Percentiles rank a stretch among this genome's conserved stretches.
Evolutionary conservation across 495 filamentous ascomycete species (phyloP).

Genomic region (Staphylotrichum longicolle): DNA sequence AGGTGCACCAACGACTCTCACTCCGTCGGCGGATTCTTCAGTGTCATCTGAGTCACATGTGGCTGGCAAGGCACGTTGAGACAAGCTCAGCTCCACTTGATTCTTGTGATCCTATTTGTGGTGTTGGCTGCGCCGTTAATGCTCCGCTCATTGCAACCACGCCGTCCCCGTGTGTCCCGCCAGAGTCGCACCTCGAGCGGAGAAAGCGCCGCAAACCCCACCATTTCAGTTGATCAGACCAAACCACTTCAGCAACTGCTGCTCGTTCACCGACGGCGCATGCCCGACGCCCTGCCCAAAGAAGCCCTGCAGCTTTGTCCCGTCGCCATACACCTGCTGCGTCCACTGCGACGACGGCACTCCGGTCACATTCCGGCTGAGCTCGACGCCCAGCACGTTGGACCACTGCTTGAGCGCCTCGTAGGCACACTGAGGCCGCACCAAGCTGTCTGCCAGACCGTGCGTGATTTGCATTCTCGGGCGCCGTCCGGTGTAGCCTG

Average conservation of each 20-base stretch:
- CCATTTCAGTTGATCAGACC: constrained; percentile 37
- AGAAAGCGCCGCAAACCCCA: not conserved
- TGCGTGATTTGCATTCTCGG: constrained; percentile 58
- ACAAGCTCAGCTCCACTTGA: too few relatives aligned
- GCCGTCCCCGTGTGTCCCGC: too few relatives aligned
- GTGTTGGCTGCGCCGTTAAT: too few relatives aligned
- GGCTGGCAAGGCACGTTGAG: too few relatives aligned
- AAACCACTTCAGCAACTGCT: constrained; percentile 40
- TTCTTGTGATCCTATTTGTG: too few relatives aligned
- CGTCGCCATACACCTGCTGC: constrained; percentile 46
- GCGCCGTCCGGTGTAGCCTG: constrained; percentile 52
- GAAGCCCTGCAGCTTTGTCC: constrained; percentile 46
- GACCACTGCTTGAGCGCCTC: constrained; percentile 61
- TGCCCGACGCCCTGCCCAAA: constrained; percentile 51
- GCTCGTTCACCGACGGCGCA: constrained; percentile 43
- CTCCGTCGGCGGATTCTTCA: too few relatives aligned
- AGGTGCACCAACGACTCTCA: too few relatives aligned
- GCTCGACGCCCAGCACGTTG: constrained; percentile 44
- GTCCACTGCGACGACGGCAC: constrained; percentile 43
- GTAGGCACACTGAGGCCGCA: constrained; percentile 48
- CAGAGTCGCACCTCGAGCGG: too few relatives aligned
- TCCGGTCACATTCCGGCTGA: constrained; percentile 35
- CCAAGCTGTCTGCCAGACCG: constrained; percentile 50
- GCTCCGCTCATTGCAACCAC: too few relatives aligned
- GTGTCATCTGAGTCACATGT: too few relatives aligned